Conservation (phyloP, 768 basidiomycete genomes). For the Lentinula sp. region DNA sequence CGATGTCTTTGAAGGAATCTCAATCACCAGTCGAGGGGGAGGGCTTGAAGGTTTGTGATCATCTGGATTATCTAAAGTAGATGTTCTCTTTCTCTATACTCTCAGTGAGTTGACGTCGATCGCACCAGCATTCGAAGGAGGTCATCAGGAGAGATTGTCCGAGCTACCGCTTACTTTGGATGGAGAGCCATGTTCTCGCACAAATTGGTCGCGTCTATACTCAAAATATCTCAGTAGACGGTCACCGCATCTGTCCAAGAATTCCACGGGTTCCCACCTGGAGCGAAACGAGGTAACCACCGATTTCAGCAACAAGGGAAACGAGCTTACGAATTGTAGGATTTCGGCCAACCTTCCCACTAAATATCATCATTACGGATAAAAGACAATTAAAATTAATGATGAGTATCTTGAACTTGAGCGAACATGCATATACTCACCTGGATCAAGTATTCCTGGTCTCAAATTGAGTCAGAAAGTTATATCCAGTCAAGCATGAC, state of each 20-base stretch:
- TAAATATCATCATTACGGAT: not conserved
- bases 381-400: no score
- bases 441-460: not conserved
- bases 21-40: not conserved
- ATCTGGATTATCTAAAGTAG: not conserved
- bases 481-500: not conserved
- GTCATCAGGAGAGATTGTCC: not conserved
- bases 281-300: no score
- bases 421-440: not conserved
- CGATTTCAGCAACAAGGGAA: not conserved
- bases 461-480: not conserved
- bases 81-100: not conserved
- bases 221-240: not conserved
- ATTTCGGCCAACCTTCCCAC: not conserved
- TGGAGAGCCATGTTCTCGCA: not conserved
- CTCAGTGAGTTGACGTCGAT: not conserved
- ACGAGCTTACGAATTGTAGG: not conserved
- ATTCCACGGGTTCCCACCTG: slow-evolving; percentile 1
- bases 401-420: not conserved
- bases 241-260: not conserved
- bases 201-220: no score
- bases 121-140: not conserved
- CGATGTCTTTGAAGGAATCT: not conserved
- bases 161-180: not conserved
- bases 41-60: not conserved